Evolutionary conservation across 805 yeast species (phyloP), one percentile per base, ranked within the genome.

Genomic region (Ogataea henricii): DNA sequence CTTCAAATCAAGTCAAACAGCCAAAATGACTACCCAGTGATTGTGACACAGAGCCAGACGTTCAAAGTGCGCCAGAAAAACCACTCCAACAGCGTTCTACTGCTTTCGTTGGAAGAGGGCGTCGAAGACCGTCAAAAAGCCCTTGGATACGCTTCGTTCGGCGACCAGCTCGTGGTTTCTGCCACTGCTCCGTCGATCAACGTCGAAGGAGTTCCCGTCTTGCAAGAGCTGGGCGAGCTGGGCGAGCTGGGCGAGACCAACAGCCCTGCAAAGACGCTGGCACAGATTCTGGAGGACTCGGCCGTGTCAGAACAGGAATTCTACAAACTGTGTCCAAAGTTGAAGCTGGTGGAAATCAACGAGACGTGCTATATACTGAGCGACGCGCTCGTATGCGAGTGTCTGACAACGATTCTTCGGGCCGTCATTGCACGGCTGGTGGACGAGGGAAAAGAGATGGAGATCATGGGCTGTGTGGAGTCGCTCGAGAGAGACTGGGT

Each of bases 61-160:
- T 90, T 80, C 78, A 71, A 73, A 38, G 57, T 90, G 14, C 74
- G 89, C 44, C 91, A 86, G 58, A 84, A 87, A 71, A 88, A 89
- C 61, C 97, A 92, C 64, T 87, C 97, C 6, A 90, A 92, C 64
- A 78, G 92, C 4, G 83, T 87, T n/a, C 63, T 89, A 55, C 51
- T 90, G 18, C 61, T 80, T 62, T 32, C 54, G 7, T 8, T 44
- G 1, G 35, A 49, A 5, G 18, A 23, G 1, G 25, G 25, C 13
- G 25, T 17, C 12, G 16, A 23, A 2, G 12, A 25, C 13, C 25
- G 25, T 4, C 38, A 25, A n/a, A 25, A 3, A 4, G 53, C 47
- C 4, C 36, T 50, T 13, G 42, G 52, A 16, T 47, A 52, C 46
- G 47, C 54, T 22, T 22, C 27, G 2, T 56, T 58, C 37, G 40